Base-by-base conservation (phyloP, 208 protist species). In the Trypanosoma brucei region DNA sequence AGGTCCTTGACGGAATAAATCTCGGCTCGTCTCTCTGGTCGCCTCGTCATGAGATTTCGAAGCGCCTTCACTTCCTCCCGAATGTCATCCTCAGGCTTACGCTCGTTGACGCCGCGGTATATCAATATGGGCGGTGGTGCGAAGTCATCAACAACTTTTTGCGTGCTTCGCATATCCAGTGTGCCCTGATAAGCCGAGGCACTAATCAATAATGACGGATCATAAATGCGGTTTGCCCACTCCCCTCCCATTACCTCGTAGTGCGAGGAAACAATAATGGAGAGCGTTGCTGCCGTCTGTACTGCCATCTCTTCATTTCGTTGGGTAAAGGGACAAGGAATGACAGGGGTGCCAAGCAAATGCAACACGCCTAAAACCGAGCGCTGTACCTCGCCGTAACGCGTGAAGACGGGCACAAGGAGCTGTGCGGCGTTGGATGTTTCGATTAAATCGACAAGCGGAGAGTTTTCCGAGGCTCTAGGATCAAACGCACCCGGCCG, bases 201-300 rank as follows among this genome's bases (percentile, higher is more conserved):
- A 42, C 72, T 72, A 39, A 76, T 62, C 37, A 95, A 46, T 31
- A 76, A 53, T 31, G 68, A 79, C 2, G 82, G 78, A 65, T 93
- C 75, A 69, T 89, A 95, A 64, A 93, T 89, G 59, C 78, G 89
- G 61, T 93, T 93, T 1, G 78, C 72, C 86, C 89, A 95, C 70
- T 95, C 89, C 6, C 71, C 68, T 30, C 84, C 81, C 89, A 95
- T 93, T 14, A 74, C 69, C 31, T 91, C 80, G 64, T 88, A 78
- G 77, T 95, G 81, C 4, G 84, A 79, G n/a, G 86, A 90, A 46
- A 95, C 48, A 55, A 92, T 81, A 8, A 69, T 79, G 34, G 89
- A 89, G n/a, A 93, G 71, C 53, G 85, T 83, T 37, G 54, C 70
- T 6, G 89, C 79, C 13, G 81, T 84, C 37, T 92, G 84, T 57